Evolutionary conservation across 768 basidiomycete genomes (phyloP), one percentile per base, ranked within the genome.

Genomic region (Phylloporus arenicola): DNA sequence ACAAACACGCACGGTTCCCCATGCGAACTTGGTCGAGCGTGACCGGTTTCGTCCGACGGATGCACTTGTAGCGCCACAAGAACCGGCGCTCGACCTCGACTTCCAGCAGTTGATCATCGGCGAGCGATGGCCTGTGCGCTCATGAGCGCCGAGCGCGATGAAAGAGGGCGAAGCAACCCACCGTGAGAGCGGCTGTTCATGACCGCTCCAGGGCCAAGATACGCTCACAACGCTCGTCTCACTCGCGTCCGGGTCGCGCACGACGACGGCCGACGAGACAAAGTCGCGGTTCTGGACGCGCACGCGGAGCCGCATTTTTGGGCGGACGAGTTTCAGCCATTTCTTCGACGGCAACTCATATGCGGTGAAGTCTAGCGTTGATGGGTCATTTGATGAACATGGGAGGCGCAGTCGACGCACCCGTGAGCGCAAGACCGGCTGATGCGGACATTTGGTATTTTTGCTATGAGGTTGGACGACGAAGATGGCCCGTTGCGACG

Each of bases 21-120:
- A 59, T 61, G 11, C 61, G 61, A 4, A 62, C 35, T 58, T 64
- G 62, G 30, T 62, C 62, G 19, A 64, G 41, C 14, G 53, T 47
- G 35, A 43, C 43, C 16, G 42, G 55, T 10, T 50, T 50, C 42
- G 62, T 64, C 39, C 63, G 62, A 47, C 63, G 60, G 34, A 63
- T 59, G 22, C 62, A 64, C 48, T 45, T 57, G 55, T 62, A 63
- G 30, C 53, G 7, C 0, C 62, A 31, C 17, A 62, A n/a, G 22
- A 53, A 63, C 33, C 55, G 53, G 29, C 53, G 45, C 50, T 63
- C 55, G 12, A 63, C 20, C 25, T 59, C 39, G 37, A 63, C 50
- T 9, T 64, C 57, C 44, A 63, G 59, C 3, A 37, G 19, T 1
- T 59, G 52, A 3, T 57, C 55, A 20, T 62, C 55, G 12, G 51